Conservation (phyloP, 768 basidiomycete genomes). For the Tulasnella sp. region DNA sequence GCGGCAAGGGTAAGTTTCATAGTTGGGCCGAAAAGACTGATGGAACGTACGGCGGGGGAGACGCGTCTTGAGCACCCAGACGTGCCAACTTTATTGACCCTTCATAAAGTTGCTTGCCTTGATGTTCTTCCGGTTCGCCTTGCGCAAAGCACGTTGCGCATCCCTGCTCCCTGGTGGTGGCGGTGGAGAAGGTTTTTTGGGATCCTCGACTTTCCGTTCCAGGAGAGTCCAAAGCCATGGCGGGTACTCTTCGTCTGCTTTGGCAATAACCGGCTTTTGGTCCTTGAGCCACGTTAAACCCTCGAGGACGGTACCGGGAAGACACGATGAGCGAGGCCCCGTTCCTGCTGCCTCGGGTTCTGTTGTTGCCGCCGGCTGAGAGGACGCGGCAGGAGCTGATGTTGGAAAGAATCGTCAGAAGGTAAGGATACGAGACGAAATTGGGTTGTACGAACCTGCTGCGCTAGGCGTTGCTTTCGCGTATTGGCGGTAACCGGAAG, state of each 20-base stretch:
- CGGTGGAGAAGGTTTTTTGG: conserved; percentile 46
- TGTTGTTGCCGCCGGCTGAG: background rate
- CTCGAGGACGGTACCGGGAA: conserved; percentile 66
- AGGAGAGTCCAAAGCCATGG: conserved; percentile 83
- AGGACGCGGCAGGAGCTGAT: background rate
- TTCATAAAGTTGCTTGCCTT: conserved; percentile 84
- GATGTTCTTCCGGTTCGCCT: conserved; percentile 62
- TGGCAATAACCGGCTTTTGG: conserved; percentile 69
- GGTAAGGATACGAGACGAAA: background rate
- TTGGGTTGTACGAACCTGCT: background rate
- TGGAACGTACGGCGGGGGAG: background rate
- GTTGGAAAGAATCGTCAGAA: background rate
- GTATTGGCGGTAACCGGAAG: background rate
- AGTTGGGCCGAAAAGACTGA: background rate
- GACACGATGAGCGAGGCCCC: conserved; percentile 53
- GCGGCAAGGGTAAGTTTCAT: background rate
- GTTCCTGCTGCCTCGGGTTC: background rate
- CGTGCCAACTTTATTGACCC: conserved; percentile 53
- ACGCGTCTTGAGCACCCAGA: background rate
- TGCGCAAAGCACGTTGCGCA: conserved; percentile 46
- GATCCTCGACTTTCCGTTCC: conserved; percentile 49
- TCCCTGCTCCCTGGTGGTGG: conserved; percentile 48
- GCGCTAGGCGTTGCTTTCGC: background rate
- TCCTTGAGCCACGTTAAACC: conserved; percentile 81
- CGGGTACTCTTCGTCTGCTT: conserved; percentile 80